Evolutionary conservation across 2,329 filamentous ascomycete genomes (phyloP).

Genomic region (Graphilbum sp.): DNA sequence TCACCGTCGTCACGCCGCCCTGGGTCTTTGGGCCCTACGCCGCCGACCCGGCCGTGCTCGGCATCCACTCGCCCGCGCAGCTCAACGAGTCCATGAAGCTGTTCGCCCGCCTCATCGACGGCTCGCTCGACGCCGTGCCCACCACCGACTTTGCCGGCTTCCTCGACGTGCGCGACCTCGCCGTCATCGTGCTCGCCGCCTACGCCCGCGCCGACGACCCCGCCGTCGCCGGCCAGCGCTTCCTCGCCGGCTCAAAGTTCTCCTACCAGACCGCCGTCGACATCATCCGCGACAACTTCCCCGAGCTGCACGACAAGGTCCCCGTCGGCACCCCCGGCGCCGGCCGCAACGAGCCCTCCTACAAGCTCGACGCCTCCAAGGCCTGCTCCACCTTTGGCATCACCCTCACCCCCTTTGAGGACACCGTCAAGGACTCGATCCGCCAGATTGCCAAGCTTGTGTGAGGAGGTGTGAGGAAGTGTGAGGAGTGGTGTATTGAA

Average conservation of each 20-base stretch:
- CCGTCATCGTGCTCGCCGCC: not conserved
- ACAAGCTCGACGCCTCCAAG: constrained; percentile 9
- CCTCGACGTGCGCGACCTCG: constrained; percentile 7
- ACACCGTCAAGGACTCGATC: constrained; percentile 7
- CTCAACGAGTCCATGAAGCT: constrained; percentile 5
- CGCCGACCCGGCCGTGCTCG: not conserved
- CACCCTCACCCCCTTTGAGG: constrained; percentile 6
- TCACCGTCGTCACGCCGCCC: constrained; percentile 2
- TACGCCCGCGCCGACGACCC: not conserved
- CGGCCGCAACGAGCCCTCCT: constrained; percentile 2
- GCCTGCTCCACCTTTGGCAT: constrained; percentile 7
- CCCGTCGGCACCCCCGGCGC: constrained; percentile 3
- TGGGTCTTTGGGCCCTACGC: constrained; percentile 8
- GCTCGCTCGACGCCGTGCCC: constrained; percentile 1
- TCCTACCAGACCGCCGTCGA: constrained; percentile 12
- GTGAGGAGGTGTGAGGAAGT: too few relatives aligned
- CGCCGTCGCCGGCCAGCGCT: constrained; percentile 6
- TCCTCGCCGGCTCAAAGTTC: constrained; percentile 10
- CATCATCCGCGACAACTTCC: constrained; percentile 6
- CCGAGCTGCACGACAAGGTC: constrained; percentile 5
- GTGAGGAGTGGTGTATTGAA: too few relatives aligned
- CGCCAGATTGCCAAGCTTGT: constrained; percentile 2
- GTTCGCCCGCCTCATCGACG: constrained; percentile 3
- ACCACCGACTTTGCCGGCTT: constrained; percentile 5
- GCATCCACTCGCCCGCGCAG: not conserved